A percentile compares a stretch with the other conserved stretches of the same genome.
Evolutionary conservation across 1,284 basidiomycete genomes (phyloP).

Genomic region (Ceratobasidium sp.): DNA sequence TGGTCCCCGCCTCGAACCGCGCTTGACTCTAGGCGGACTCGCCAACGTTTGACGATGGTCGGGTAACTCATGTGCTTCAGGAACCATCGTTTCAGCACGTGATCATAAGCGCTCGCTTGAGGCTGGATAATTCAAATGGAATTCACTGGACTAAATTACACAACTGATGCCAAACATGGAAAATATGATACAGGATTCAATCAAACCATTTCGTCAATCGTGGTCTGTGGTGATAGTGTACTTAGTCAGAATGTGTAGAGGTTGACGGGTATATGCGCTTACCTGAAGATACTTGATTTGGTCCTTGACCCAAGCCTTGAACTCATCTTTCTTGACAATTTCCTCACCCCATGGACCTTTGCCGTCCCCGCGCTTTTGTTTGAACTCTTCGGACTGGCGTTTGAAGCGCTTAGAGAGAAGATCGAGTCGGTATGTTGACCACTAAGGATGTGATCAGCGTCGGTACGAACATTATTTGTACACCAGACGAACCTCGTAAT

Average conservation of each 20-base stretch:
- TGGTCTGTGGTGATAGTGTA: slow-evolving; percentile 1
- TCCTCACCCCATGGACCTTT: slow-evolving; percentile 5
- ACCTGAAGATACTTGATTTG: slow-evolving; percentile 43
- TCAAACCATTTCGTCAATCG: slow-evolving; percentile 42
- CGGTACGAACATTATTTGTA: not conserved
- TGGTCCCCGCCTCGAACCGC: not conserved
- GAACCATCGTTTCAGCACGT: not conserved
- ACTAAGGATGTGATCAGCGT: slow-evolving; percentile 43
- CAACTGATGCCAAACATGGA: not conserved
- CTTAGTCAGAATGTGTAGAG: not conserved
- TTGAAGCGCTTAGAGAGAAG: slow-evolving; percentile 46
- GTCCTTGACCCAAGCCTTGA: slow-evolving; percentile 43
- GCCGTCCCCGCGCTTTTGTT: slow-evolving; percentile 18
- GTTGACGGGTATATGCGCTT: too few species aligned
- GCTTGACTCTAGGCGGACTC: slow-evolving; percentile 8
- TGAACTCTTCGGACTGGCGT: slow-evolving; percentile 13
- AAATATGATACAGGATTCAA: not conserved
- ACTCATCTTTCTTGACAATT: slow-evolving; percentile 39
- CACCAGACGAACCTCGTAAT: slow-evolving; percentile 19
- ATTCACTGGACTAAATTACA: not conserved
- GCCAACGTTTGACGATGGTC: not conserved
- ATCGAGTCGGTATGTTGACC: slow-evolving; percentile 46
- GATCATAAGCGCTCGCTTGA: not conserved
- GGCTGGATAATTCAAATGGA: not conserved
- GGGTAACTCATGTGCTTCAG: not conserved